phyloP scores from a whole-genome alignment of 257 asterid species.

The Solanum dulcamara region DNA sequence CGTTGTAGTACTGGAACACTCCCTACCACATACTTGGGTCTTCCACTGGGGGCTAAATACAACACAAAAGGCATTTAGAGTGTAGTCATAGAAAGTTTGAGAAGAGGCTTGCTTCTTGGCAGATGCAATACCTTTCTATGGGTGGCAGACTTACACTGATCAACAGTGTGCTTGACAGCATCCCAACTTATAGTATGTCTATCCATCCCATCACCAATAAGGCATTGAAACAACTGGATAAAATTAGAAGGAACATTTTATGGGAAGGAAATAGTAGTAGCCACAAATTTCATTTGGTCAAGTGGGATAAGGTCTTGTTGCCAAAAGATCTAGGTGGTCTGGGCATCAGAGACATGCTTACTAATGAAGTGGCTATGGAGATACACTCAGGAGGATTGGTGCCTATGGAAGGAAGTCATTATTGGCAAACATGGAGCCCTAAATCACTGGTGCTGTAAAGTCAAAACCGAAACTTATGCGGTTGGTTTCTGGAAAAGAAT shows the following conservation, averaged over 20 bases:
- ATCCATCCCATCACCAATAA: not conserved
- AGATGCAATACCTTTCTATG: not conserved
- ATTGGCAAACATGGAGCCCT: not conserved
- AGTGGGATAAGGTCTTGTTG: not conserved
- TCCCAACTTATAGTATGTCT: not conserved
- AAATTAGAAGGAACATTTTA: not conserved
- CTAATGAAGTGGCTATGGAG: too few species aligned
- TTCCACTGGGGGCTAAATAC: not conserved
- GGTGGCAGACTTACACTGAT: not conserved
- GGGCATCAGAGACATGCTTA: not conserved
- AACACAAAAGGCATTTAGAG: not conserved
- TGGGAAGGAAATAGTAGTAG: not conserved
- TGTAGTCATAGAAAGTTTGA: not conserved
- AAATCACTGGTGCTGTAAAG: not conserved
- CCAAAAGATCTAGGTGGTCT: not conserved
- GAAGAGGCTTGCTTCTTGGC: not conserved
- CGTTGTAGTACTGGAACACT: not conserved
- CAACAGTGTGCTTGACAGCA: not conserved
- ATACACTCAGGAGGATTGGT: not conserved
- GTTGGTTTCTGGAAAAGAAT: not conserved
- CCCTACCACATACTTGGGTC: not conserved
- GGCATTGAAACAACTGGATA: not conserved
- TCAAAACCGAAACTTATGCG: not conserved
- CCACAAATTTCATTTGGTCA: not conserved
- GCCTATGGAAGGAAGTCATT: not conserved